These are phyloP conservation scores for Scheffersomyces segobiensis DNA, from an alignment of 1,139 yeast genomes.

Conservation along the genomic window DNA sequence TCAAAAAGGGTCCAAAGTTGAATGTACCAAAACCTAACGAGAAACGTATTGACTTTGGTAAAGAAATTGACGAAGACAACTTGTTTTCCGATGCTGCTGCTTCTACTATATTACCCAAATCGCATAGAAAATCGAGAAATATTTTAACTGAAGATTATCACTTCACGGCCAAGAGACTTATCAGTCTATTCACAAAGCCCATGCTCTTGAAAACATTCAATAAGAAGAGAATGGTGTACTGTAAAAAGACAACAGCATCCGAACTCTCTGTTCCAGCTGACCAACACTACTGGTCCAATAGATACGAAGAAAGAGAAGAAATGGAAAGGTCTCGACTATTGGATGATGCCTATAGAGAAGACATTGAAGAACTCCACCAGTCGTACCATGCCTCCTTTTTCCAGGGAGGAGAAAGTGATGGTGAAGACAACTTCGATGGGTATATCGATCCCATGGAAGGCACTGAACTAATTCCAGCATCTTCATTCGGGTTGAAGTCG, in stretches of 20 bases:
- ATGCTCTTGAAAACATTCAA: conserved; percentile 3
- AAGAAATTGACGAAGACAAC: conserved; percentile 6
- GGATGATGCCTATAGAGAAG: conserved; percentile 17
- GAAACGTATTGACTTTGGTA: conserved; percentile 1
- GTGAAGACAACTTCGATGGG: neutral
- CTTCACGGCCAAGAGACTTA: conserved; percentile 1
- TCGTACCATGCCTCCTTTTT: conserved; percentile 12
- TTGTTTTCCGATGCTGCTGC: conserved; percentile 3
- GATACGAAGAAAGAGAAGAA: conserved; percentile 10
- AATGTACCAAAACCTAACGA: conserved; percentile 1
- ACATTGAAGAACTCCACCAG: conserved; percentile 15
- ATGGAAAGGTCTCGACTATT: conserved; percentile 13
- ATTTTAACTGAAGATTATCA: neutral
- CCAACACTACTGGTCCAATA: conserved; percentile 11
- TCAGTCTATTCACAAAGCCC: conserved; percentile 1
- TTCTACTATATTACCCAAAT: neutral
- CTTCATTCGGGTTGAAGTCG: neutral
- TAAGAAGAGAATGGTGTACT: neutral
- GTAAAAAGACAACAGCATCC: neutral
- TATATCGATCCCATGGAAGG: neutral
- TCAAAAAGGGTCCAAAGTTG: neutral
- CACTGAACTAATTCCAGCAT: neutral
- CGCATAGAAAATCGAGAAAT: neutral
- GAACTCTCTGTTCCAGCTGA: conserved; percentile 5
- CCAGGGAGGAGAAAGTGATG: conserved; percentile 6